phyloP scores from a whole-genome alignment of 805 yeast species.

The Candida ipomoeae region DNA sequence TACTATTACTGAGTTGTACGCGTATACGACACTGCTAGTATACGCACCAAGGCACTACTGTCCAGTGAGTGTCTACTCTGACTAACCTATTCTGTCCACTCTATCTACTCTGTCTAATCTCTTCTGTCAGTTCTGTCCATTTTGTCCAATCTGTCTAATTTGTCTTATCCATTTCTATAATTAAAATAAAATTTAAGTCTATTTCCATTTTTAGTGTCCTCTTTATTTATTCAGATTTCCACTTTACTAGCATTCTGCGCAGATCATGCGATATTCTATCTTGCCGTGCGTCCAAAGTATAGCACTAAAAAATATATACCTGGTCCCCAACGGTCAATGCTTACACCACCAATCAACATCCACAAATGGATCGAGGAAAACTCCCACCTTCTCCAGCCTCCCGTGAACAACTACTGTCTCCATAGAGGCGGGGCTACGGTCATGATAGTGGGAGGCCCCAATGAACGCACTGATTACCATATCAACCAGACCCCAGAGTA shows the following conservation, averaged over 20 bases:
- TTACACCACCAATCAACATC: conserved; percentile 69
- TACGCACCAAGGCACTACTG: too few relatives aligned
- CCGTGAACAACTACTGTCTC: conserved; percentile 85
- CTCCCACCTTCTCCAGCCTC: conserved; percentile 74
- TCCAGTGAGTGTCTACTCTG: too few relatives aligned
- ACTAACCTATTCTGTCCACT: too few relatives aligned
- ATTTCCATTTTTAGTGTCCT: too few relatives aligned
- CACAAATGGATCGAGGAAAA: conserved; percentile 79
- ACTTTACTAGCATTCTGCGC: background rate
- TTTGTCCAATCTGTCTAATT: too few relatives aligned
- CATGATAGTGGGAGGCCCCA: conserved; percentile 96
- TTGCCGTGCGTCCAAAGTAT: background rate
- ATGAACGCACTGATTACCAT: conserved; percentile 89
- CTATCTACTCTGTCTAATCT: too few relatives aligned
- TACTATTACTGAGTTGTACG: too few relatives aligned
- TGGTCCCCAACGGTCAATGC: conserved; percentile 28
- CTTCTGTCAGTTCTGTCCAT: too few relatives aligned
- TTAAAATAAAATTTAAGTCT: too few relatives aligned
- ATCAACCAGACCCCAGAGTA: conserved; percentile 93
- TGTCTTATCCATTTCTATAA: too few relatives aligned
- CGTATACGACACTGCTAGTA: too few relatives aligned
- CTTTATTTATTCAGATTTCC: background rate
- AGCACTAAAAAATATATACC: background rate
- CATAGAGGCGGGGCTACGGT: conserved; percentile 91
- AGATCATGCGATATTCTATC: background rate